Conservation (phyloP, 495 filamentous ascomycete genomes). For the Penicillium ochrochloron region DNA sequence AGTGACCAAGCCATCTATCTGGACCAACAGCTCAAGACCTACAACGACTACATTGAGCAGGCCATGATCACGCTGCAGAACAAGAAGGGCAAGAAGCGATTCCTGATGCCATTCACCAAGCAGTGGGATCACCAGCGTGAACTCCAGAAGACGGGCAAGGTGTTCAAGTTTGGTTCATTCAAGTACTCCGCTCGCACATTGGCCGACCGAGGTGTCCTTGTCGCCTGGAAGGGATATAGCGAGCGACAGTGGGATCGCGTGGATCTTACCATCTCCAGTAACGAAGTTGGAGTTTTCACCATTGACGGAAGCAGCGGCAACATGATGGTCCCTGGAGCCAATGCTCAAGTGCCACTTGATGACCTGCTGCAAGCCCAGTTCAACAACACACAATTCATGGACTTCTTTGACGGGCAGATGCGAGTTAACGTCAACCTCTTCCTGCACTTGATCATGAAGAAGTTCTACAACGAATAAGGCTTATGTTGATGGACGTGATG, state of each 20-base stretch:
- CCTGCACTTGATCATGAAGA: constrained; percentile 94
- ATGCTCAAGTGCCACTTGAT: constrained; percentile 86
- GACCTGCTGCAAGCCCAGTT: constrained; percentile 96
- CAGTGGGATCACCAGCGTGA: constrained; percentile 98
- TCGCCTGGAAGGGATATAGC: constrained; percentile 81
- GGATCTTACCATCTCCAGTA: constrained; percentile 90
- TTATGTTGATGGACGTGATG: constrained; percentile 31
- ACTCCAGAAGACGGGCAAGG: constrained; percentile 84
- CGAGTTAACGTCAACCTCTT: constrained; percentile 94
- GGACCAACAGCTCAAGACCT: constrained; percentile 92
- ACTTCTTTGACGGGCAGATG: constrained; percentile 85
- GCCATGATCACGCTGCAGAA: constrained; percentile 98
- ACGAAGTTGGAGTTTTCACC: constrained; percentile 93
- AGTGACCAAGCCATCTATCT: constrained; percentile 92
- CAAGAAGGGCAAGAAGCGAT: constrained; percentile 94
- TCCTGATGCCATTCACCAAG: constrained; percentile 96
- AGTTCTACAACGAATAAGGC: constrained; percentile 80
- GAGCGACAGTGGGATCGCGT: constrained; percentile 90
- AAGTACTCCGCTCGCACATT: constrained; percentile 92
- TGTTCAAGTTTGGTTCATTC: constrained; percentile 96
- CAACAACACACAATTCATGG: constrained; percentile 93
- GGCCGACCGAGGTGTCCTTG: constrained; percentile 89
- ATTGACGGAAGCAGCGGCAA: constrained; percentile 90
- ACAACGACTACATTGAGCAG: constrained; percentile 99
- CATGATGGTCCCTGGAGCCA: constrained; percentile 95